Conservation (phyloP, 352 stramenopile species). For the Phytopythium delawarense region DNA sequence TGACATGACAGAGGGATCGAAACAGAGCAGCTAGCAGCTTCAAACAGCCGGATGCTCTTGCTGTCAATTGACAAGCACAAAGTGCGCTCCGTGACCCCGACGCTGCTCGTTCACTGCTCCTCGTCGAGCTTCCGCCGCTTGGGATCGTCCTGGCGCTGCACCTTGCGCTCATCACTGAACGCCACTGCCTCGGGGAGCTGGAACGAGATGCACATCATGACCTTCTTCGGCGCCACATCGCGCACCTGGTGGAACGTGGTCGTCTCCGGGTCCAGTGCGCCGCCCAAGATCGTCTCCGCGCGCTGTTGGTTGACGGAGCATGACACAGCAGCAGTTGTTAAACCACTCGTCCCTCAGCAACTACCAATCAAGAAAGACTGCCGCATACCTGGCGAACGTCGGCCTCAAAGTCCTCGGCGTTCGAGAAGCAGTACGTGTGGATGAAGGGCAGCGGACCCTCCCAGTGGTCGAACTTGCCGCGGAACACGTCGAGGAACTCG, state of each 20-base stretch:
- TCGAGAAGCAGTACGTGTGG: constrained; percentile 96
- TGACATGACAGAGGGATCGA: background rate
- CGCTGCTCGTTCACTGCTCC: constrained; percentile 2
- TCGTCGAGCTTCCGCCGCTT: constrained; percentile 47
- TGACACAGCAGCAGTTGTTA: constrained; percentile 8
- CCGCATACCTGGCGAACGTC: constrained; percentile 60
- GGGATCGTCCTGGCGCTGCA: constrained; percentile 27
- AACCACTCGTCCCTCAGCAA: background rate
- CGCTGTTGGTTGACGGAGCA: constrained; percentile 24
- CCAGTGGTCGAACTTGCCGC: constrained; percentile 60
- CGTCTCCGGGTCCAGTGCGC: constrained; percentile 42
- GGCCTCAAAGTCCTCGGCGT: constrained; percentile 60
- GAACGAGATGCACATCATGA: constrained; percentile 98
- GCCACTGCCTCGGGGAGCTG: constrained; percentile 75
- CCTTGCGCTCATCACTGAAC: constrained; percentile 47
- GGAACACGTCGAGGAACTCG: constrained; percentile 91
- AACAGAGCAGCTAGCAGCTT: background rate
- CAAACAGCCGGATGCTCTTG: background rate
- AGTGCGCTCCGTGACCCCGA: background rate
- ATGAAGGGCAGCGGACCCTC: constrained; percentile 78
- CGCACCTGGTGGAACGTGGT: constrained; percentile 87
- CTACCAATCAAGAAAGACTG: background rate
- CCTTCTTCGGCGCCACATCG: constrained; percentile 96
- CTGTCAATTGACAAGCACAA: background rate
- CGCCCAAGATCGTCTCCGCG: constrained; percentile 57